phyloP scores from a whole-genome alignment of 1,284 basidiomycete species.

The Marasmius tenuissimus region DNA sequence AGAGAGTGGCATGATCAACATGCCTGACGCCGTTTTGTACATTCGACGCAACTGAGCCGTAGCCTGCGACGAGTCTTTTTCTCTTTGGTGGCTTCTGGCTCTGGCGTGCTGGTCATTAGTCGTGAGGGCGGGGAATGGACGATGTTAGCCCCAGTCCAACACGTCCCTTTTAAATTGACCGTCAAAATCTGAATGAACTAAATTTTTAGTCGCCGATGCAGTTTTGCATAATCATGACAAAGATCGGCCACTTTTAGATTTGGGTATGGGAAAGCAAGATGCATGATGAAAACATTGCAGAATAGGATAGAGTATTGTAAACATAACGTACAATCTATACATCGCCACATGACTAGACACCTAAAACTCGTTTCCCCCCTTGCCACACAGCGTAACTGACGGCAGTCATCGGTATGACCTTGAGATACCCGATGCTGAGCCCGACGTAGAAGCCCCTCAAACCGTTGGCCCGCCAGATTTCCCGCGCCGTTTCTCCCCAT shows the following conservation, averaged over 20 bases:
- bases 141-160: neutral
- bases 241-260: neutral
- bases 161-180: neutral
- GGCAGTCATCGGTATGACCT: constrained; percentile 97
- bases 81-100: constrained; percentile 22
- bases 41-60: constrained; percentile 55
- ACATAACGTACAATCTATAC: constrained; percentile 15
- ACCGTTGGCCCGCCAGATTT: constrained; percentile 72
- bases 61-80: constrained; percentile 44
- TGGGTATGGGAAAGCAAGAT: neutral
- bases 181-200: constrained; percentile 3
- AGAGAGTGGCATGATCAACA: constrained; percentile 9
- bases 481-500: constrained; percentile 75
- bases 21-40: constrained; percentile 55
- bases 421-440: constrained; percentile 90
- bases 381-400: constrained; percentile 82
- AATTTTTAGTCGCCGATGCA: neutral
- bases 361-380: constrained; percentile 62
- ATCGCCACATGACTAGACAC: constrained; percentile 34
- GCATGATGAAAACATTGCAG: constrained; percentile 1
- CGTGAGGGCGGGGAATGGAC: neutral
- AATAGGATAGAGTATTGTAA: constrained; percentile 14
- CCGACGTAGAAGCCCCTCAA: constrained; percentile 94
- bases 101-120: neutral
- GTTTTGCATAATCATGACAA: constrained; percentile 1